Evolutionary conservation across 164 flowering plant species (phyloP).

Genomic region (Annona squamosa): DNA sequence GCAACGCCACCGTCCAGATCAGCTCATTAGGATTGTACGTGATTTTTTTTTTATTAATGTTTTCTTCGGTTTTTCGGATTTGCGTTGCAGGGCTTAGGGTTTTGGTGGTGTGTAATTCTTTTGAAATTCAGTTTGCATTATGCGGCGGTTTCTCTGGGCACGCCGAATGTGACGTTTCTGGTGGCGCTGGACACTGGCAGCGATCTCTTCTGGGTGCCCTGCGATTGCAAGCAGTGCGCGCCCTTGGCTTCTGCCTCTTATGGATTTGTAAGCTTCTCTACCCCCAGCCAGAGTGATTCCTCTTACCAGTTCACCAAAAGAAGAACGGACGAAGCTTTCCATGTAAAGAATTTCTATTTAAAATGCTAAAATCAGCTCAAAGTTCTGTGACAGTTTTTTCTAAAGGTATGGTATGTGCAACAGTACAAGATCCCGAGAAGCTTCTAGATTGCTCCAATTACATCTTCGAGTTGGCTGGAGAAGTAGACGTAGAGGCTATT

Average conservation of each 20-base stretch:
- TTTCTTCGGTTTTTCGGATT: neutral
- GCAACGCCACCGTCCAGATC: conserved; percentile 44
- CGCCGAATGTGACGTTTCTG: conserved; percentile 54
- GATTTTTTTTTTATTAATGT: neutral
- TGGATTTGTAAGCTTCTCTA: neutral
- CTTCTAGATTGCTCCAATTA: neutral
- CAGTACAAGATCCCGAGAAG: neutral
- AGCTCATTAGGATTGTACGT: conserved; percentile 54
- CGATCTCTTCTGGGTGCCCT: conserved; percentile 84
- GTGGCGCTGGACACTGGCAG: conserved; percentile 97
- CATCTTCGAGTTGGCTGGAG: neutral
- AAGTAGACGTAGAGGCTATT: neutral
- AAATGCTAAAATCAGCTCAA: neutral
- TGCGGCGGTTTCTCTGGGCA: conserved; percentile 66
- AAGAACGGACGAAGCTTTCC: neutral
- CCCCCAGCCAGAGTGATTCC: neutral
- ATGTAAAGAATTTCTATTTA: neutral
- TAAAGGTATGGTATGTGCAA: neutral
- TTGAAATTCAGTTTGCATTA: conserved; percentile 67
- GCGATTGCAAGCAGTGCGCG: conserved; percentile 57
- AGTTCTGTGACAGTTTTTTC: neutral
- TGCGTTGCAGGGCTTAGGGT: neutral
- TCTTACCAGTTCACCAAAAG: neutral
- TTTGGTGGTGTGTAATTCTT: neutral
- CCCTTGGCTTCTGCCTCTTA: conserved; percentile 17